Evolutionary conservation across 495 filamentous ascomycete genomes (phyloP).

Genomic region (Parmelia sp.): DNA sequence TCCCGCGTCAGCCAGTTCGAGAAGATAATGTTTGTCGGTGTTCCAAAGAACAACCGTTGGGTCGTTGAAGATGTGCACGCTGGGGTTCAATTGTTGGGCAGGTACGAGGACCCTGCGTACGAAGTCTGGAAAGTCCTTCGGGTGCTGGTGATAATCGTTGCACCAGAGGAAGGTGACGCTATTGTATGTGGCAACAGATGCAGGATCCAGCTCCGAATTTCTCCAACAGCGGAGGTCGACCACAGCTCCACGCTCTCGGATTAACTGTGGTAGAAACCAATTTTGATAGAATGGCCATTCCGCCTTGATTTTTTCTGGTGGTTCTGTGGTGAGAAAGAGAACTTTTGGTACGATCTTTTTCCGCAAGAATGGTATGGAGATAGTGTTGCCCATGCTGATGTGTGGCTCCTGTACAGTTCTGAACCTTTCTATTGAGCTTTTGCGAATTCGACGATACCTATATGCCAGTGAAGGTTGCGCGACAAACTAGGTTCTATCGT

Average conservation of each 20-base stretch:
- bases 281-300: conserved; percentile 9
- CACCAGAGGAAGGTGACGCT: not conserved
- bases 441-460: not conserved
- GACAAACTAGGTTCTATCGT: too few relatives aligned
- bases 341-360: conserved; percentile 27
- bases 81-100: not conserved
- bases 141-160: conserved; percentile 1
- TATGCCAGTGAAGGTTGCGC: not conserved
- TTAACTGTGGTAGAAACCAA: not conserved
- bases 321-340: conserved; percentile 6
- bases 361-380: not conserved
- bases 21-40: conserved; percentile 8
- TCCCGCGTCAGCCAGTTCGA: not conserved
- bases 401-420: not conserved
- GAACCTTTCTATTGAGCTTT: not conserved
- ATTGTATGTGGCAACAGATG: not conserved
- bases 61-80: conserved; percentile 10
- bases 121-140: not conserved
- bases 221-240: conserved; percentile 5
- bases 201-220: not conserved
- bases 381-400: not conserved
- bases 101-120: not conserved
- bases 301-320: not conserved
- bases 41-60: conserved; percentile 7
- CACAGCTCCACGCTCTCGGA: not conserved